Conservation (phyloP, 192 early-diverging fungal genomes). For the Linnemannia schmuckeri region DNA sequence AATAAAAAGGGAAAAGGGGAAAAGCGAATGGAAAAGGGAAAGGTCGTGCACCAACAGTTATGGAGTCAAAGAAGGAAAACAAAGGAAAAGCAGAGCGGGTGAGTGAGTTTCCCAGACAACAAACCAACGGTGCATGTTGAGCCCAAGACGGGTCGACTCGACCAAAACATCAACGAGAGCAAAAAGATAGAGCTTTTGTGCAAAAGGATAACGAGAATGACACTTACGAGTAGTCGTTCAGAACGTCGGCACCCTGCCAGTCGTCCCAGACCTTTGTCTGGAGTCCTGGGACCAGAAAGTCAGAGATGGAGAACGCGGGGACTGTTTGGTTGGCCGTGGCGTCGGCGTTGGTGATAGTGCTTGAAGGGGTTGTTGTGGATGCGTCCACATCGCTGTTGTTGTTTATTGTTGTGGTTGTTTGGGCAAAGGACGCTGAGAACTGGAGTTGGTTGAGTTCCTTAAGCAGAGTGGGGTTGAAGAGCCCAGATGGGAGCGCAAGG, state of each 20-base stretch:
- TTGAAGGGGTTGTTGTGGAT: background rate
- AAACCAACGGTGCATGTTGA: background rate
- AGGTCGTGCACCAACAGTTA: background rate
- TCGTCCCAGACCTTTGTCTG: conserved; percentile 57
- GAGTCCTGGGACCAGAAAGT: conserved; percentile 47
- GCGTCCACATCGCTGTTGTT: background rate
- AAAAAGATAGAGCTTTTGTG: background rate
- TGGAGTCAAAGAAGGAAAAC: background rate
- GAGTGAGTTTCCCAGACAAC: conserved; percentile 26
- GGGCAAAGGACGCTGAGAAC: background rate
- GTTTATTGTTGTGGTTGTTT: background rate
- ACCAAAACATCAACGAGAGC: background rate
- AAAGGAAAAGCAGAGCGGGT: background rate
- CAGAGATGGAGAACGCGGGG: conserved; percentile 47
- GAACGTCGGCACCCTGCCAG: conserved; percentile 44
- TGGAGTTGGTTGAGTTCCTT: conserved; percentile 37
- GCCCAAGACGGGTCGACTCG: background rate
- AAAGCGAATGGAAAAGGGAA: conserved; percentile 7
- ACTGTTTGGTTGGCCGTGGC: conserved; percentile 2
- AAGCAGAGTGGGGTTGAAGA: conserved; percentile 32
- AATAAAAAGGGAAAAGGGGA: background rate
- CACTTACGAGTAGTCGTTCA: conserved; percentile 43
- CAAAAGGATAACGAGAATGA: background rate
- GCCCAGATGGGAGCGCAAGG: conserved; percentile 28
- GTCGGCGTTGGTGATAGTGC: background rate